Evolutionary conservation across 179 eudicot genomes (phyloP).

Genomic region (Actinidia polygama): DNA sequence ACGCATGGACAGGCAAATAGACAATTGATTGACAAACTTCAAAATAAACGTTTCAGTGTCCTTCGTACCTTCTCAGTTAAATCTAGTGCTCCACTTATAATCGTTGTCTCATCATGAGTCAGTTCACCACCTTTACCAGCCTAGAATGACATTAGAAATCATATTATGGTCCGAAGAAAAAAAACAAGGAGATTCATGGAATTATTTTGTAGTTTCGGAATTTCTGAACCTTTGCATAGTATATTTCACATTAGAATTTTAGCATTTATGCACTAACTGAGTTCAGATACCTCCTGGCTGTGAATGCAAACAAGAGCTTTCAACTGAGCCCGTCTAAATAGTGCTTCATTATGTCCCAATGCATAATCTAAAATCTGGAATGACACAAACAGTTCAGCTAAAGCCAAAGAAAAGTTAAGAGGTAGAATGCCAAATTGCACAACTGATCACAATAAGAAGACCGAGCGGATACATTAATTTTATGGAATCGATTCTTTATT

Average conservation of each 20-base stretch:
- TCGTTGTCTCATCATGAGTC: slow-evolving; percentile 97
- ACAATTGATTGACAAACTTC: background rate
- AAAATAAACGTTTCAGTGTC: background rate
- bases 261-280: background rate
- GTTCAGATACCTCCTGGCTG: slow-evolving; percentile 72
- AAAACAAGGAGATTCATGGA: background rate
- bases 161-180: slow-evolving; percentile 2
- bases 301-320: slow-evolving; percentile 96
- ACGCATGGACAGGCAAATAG: slow-evolving; percentile 12
- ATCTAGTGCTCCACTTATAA: slow-evolving; percentile 97
- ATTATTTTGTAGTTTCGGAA: background rate
- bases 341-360: slow-evolving; percentile 87
- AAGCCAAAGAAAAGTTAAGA: slow-evolving; percentile 2
- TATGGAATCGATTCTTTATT: too few relatives aligned
- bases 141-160: slow-evolving; percentile 36
- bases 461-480: background rate
- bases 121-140: slow-evolving; percentile 99
- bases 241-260: background rate
- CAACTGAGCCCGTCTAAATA: slow-evolving; percentile 93
- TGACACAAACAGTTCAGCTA: slow-evolving; percentile 1
- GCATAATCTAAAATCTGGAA: slow-evolving; percentile 79
- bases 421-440: slow-evolving; percentile 3
- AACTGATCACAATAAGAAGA: background rate
- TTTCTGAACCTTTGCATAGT: background rate
- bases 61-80: slow-evolving; percentile 86